Evolutionary conservation across 148 eudicot genomes (phyloP), one percentile per base, ranked within the genome.

Genomic region (Rhododendron molle): DNA sequence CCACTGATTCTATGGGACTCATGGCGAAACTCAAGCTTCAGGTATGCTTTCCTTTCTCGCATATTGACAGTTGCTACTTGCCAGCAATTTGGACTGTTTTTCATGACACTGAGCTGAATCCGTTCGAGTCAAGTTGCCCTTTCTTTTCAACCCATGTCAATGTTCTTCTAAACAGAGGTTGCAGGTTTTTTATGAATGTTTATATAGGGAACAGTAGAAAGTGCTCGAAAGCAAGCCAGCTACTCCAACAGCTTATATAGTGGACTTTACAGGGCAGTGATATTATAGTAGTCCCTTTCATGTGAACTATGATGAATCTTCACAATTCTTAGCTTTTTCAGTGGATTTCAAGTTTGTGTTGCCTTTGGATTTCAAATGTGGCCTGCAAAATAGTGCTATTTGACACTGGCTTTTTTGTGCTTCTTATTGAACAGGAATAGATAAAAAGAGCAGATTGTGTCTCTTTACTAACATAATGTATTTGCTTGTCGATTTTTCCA

Each of bases 11-110:
- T 78, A 85, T 87, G 60, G 89, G 83, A 18, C 80, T 86, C 83
- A 87, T 86, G 85, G 86, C 81, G 30, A 91, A 89, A 78, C 85
- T 87, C 26, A 88, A 85, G 87, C 86, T 89, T 86, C 92, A 92
- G 95, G 98, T 95, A 92, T 49, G 36, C 34, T 49, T 71, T 69
- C 44, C 79, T 76, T 21, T 10, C 80, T 40, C 5, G 13, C 26
- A 36, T 11, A 40, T 14, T 16, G 47, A 44, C 21, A 49, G 69
- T 52, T 52, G 56, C 56, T 52, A 52, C 56, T 32, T 20, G 9
- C 46, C 49, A 40, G 50, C 49, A 78, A 78, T 78, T n/a, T 78
- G 81, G 81, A n/a, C 1, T 78, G 58, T 76, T 78, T 77, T 46
- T 26, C 21, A 46, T 46, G 81, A 14, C 1, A n/a, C 58, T 78